These are phyloP conservation scores for Fusarium buharicum DNA, from an alignment of 2,329 filamentous ascomycete genomes.

Conservation along the genomic window DNA sequence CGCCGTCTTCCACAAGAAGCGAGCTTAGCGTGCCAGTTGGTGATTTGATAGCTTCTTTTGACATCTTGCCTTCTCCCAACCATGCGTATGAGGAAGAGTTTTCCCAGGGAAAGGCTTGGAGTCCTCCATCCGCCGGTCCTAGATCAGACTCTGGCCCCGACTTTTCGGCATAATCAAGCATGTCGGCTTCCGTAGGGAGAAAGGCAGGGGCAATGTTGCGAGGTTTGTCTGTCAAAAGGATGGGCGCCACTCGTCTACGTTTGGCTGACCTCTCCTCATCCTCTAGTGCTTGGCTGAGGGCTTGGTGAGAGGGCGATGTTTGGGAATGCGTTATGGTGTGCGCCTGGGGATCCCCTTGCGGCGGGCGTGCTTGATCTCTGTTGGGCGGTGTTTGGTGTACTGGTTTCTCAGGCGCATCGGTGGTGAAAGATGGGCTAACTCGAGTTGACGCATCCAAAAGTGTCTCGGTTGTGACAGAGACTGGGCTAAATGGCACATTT, in stretches of 20 bases:
- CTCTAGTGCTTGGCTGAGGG: not conserved
- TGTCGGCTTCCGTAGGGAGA: conserved; percentile 43
- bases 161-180: conserved; percentile 7
- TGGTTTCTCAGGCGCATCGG: not conserved
- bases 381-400: not conserved
- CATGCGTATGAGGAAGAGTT: conserved; percentile 46
- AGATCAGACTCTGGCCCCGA: not conserved
- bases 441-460: not conserved
- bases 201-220: conserved; percentile 30
- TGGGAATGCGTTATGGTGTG: not conserved
- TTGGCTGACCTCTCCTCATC: conserved; percentile 35
- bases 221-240: conserved; percentile 38
- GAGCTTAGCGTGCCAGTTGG: conserved; percentile 37
- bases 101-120: conserved; percentile 39
- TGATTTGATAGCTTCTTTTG: conserved; percentile 38
- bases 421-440: not conserved
- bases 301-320: not conserved
- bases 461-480: not conserved
- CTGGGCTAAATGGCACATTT: not conserved
- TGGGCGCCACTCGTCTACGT: conserved; percentile 45
- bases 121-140: not conserved
- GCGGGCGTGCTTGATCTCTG: not conserved
- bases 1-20: conserved; percentile 34
- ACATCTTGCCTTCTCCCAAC: conserved; percentile 50
- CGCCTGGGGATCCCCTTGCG: not conserved